Evolutionary conservation across 306 rosid species (phyloP).

Genomic region (Leucaena leucocephala): DNA sequence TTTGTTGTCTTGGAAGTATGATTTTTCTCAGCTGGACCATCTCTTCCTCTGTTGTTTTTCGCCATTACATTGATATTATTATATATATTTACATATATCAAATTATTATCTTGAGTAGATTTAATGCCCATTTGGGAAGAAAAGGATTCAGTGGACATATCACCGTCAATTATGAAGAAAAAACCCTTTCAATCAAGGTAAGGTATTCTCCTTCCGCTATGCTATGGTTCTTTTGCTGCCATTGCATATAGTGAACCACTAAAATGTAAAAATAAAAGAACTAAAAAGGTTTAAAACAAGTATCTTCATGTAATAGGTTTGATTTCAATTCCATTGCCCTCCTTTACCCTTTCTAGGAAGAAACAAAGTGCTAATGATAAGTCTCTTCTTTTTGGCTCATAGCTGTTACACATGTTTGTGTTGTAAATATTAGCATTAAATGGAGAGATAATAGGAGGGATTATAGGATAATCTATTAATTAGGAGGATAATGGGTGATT

Average conservation of each 20-base stretch:
- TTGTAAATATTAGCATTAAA: no score
- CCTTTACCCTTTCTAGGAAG: background rate
- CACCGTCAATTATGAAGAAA: conserved; percentile 65
- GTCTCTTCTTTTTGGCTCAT: conserved; percentile 2
- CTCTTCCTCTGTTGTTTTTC: conserved; percentile 3
- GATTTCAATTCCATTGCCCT: background rate
- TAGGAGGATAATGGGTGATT: no score
- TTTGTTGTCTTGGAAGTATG: conserved; percentile 87
- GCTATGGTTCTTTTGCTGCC: background rate
- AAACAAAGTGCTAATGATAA: background rate
- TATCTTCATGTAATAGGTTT: background rate
- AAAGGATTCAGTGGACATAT: conserved; percentile 88
- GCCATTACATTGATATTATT: background rate
- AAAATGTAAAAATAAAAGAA: background rate
- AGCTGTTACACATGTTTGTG: conserved; percentile 5
- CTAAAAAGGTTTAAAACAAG: background rate
- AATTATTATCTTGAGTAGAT: conserved; percentile 51
- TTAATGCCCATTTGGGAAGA: conserved; percentile 75
- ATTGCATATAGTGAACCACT: background rate
- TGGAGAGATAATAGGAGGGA: no score
- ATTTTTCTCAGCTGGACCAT: conserved; percentile 27
- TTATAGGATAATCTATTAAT: no score
- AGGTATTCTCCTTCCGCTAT: conserved; percentile 21
- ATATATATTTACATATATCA: background rate
- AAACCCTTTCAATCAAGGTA: conserved; percentile 86